Evolutionary conservation across 2,329 filamentous ascomycete species (phyloP), one percentile per base, ranked within the genome.

Genomic region (Penicillium olsonii): DNA sequence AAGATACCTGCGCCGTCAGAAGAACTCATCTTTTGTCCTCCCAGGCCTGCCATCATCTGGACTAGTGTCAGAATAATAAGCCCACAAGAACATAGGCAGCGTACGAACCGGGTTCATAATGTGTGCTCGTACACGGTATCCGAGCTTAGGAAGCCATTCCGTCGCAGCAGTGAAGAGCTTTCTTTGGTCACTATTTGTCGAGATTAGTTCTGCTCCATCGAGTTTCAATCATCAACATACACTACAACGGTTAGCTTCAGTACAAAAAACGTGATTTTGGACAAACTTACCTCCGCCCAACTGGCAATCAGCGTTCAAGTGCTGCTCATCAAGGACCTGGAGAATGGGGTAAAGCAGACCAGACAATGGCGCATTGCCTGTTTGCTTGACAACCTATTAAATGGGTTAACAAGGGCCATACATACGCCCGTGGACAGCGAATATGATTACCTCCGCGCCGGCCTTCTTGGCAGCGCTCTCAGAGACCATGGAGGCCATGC

Each of bases 261-360:
- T 24, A 24, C 22, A 24, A 24, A 24, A 24, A 24, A 8, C 22
- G 8, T 5, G 22, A 24, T 24, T 8, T 24, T 24, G 22, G 22
- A 5, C 4, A 24, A 24, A 8, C 22, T 24, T 22, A 24, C 22
- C 29, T 31, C 87, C 90, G 48, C 92, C 92, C 54, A 96, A 92
- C 66, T 99, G 90, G 2, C 83, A 87, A 69, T 99, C 92, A 4
- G 92, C 89, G 49, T 85, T 85, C 3, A 99, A 78, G 77, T 96
- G 85, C 75, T 94, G 81, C 75, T 97, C 92, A 65, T 97, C 92
- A 39, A 97, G 76, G 1, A 88, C 88, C 73, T 97, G 94, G 73
- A 99, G 85, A 40, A 95, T 78, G 1, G 90, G 89, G 77, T 95
- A 54, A 18, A 49, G 10, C 26, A 54, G 35, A 18, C 42, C 37